A percentile compares a stretch with the other conserved stretches of the same genome.
These are phyloP conservation scores for Boletus patriciae DNA, from an alignment of 768 basidiomycete genomes.

Conservation along the genomic window DNA sequence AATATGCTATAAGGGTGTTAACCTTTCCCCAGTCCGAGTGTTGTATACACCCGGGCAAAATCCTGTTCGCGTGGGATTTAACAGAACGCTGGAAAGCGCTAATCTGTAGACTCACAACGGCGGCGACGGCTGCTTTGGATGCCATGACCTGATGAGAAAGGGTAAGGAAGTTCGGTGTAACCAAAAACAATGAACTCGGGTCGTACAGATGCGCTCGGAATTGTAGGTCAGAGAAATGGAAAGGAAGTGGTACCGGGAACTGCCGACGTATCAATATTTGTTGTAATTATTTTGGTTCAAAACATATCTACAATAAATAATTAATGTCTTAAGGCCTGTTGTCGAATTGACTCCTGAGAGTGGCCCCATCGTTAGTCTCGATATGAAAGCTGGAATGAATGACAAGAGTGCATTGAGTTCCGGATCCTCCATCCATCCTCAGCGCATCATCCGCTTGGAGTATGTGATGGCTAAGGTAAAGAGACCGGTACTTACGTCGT, in stretches of 20 bases:
- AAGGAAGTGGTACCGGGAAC: constrained; percentile 28
- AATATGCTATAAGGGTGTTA: neutral
- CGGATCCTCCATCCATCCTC: too few relatives aligned
- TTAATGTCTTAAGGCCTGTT: neutral
- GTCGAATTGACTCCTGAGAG: neutral
- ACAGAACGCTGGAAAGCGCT: neutral
- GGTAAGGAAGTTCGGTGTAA: neutral
- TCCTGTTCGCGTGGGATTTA: constrained; percentile 50
- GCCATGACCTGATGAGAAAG: constrained; percentile 49
- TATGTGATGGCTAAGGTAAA: too few relatives aligned
- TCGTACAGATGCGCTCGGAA: constrained; percentile 20
- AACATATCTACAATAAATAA: constrained; percentile 4
- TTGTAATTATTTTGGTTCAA: constrained; percentile 2
- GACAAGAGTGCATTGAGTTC: neutral
- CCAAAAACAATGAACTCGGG: neutral
- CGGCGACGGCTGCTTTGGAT: constrained; percentile 67
- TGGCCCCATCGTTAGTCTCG: neutral
- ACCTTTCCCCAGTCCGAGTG: constrained; percentile 87
- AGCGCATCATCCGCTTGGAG: too few relatives aligned
- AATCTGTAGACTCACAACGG: constrained; percentile 49
- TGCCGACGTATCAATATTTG: constrained; percentile 21
- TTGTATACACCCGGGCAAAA: constrained; percentile 79
- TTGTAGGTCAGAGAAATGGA: constrained; percentile 11
- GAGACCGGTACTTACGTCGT: too few relatives aligned
- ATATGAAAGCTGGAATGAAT: neutral